Evolutionary conservation across 2,329 filamentous ascomycete genomes (phyloP).

Genomic region (Pseudogymnoascus sp.): DNA sequence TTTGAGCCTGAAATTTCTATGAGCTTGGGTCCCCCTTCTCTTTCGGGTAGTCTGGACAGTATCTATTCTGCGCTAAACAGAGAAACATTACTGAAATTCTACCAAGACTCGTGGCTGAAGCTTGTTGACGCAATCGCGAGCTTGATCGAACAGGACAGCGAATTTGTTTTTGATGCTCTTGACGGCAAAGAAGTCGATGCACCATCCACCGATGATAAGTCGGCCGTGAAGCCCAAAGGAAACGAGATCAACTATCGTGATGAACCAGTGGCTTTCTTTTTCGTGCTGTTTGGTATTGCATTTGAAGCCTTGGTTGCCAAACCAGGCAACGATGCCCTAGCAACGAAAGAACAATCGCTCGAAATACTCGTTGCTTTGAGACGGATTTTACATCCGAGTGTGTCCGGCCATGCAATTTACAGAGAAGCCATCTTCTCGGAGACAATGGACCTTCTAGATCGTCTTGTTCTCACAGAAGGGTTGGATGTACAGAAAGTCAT

Average conservation of each 20-base stretch:
- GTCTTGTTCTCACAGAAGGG: slow-evolving; percentile 84
- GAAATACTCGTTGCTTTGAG: slow-evolving; percentile 86
- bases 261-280: slow-evolving; percentile 97
- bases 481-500: slow-evolving; percentile 85
- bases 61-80: slow-evolving; percentile 93
- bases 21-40: slow-evolving; percentile 70
- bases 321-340: slow-evolving; percentile 57
- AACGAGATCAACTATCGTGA: slow-evolving; percentile 95
- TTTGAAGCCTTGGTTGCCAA: slow-evolving; percentile 91
- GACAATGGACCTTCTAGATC: slow-evolving; percentile 91
- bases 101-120: slow-evolving; percentile 94
- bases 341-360: slow-evolving; percentile 69
- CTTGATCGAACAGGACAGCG: slow-evolving; percentile 93
- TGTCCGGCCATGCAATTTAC: slow-evolving; percentile 94
- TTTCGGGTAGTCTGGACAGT: slow-evolving; percentile 81
- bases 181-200: slow-evolving; percentile 66
- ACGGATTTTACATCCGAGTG: slow-evolving; percentile 88
- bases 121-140: slow-evolving; percentile 96
- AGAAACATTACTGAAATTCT: slow-evolving; percentile 88
- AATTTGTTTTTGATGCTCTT: slow-evolving; percentile 92
- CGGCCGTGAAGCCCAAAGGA: slow-evolving; percentile 48
- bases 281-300: slow-evolving; percentile 90
- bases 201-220: slow-evolving; percentile 22
- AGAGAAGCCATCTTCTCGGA: slow-evolving; percentile 93
- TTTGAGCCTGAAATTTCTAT: slow-evolving; percentile 98